Base-by-base conservation (phyloP, 768 basidiomycete genomes). In the Boletus huronensis region DNA sequence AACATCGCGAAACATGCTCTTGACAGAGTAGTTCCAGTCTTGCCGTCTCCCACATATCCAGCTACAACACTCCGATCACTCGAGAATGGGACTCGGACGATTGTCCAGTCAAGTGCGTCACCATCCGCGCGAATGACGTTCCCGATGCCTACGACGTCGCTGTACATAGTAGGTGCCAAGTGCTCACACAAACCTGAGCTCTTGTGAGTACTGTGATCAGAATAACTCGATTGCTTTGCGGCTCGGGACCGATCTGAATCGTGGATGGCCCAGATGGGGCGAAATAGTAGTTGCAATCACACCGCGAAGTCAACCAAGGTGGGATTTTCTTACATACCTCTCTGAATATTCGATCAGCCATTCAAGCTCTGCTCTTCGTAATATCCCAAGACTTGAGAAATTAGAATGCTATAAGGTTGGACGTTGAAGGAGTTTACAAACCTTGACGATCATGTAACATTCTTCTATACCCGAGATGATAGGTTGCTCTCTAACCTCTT, bases 1-100 rank as follows among this genome's bases (percentile, higher is more conserved):
- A 88, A 90, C 2, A 73, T 70, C 5, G 83, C 87, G 55, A 83
- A 87, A 0, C 79, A 86, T 9, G 70, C 70, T 56, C 86, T 76
- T 1, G 86, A 66, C 36, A 89, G 65, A n/a, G 65, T 72, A 5
- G 72, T 71, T 19, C 76, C 78, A 8, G 75, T 78, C 59, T 75
- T 77, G 17, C 78, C 79, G 58, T 90, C 88, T 3, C 88, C 88
- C 6, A 86, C 70, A 62, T 88, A 87, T 3, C 88, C 88, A 28
- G 78, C 83, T 4, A 80, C 65, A 31, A 82, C 73, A 0, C 73
- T 74, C 58, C 71, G 79, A 14, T 71, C 72, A 26, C 75, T 64
- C 5, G 75, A 71, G 25, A 87, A 48, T 0, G 87, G 87, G 2
- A 90, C 86, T 32, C 88, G 75, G 28, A 76, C 82, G 42, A 89